Evolutionary conservation across 805 yeast species (phyloP).

Genomic region (Zygosaccharomyces bisporus): DNA sequence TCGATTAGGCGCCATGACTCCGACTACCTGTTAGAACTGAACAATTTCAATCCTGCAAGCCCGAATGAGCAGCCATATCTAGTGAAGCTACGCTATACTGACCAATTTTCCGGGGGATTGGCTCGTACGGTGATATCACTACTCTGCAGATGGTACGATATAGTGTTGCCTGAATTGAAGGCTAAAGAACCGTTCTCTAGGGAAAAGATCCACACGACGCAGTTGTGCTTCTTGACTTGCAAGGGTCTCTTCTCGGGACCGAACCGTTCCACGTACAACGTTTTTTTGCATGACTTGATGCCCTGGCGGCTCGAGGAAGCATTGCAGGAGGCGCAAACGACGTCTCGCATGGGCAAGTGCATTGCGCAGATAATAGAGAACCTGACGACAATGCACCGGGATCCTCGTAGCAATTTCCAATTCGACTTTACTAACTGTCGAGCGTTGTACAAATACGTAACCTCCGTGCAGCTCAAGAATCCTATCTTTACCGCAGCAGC

Average conservation of each 20-base stretch:
- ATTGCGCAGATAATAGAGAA: constrained; percentile 20
- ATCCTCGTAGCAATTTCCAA: constrained; percentile 16
- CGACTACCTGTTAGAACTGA: constrained; percentile 17
- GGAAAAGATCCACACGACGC: constrained; percentile 20
- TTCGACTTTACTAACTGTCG: constrained; percentile 12
- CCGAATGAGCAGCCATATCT: constrained; percentile 13
- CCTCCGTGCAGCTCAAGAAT: constrained; percentile 8
- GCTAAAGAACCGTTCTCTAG: constrained; percentile 8
- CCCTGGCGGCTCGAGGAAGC: constrained; percentile 14
- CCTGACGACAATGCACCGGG: constrained; percentile 18
- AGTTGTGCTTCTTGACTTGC: constrained; percentile 22
- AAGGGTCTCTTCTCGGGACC: constrained; percentile 16
- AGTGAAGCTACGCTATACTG: constrained; percentile 18
- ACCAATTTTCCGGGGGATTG: constrained; percentile 13
- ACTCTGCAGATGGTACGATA: constrained; percentile 19
- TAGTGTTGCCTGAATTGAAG: constrained; percentile 17
- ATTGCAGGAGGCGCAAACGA: neutral
- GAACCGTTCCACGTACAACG: constrained; percentile 4
- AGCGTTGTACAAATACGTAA: neutral
- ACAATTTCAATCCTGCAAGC: constrained; percentile 18
- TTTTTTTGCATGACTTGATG: constrained; percentile 15
- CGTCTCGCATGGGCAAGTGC: constrained; percentile 5
- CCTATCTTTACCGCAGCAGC: constrained; percentile 17
- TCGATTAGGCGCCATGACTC: constrained; percentile 15
- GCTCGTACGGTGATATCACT: constrained; percentile 24